phyloP scores from a whole-genome alignment of 768 basidiomycete genomes.

The Imleria badia region DNA sequence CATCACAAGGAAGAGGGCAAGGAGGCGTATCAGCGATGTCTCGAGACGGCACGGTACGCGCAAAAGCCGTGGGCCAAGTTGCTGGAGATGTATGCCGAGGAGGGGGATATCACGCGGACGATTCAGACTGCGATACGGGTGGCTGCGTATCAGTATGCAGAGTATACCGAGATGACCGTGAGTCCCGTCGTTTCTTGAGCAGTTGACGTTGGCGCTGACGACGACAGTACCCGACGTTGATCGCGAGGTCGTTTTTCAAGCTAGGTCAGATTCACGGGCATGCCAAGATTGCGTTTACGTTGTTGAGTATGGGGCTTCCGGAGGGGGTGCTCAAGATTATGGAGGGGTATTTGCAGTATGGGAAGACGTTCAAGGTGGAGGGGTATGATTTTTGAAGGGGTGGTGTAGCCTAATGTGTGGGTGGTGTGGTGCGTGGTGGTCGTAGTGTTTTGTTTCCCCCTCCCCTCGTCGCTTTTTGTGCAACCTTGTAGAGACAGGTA shows the following conservation, averaged over 20 bases:
- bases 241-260: conserved; percentile 90
- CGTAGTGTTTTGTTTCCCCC: too few species aligned
- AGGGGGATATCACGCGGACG: conserved; percentile 88
- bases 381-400: conserved; percentile 77
- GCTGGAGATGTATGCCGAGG: conserved; percentile 95
- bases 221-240: conserved; percentile 75
- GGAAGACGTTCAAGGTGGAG: conserved; percentile 84
- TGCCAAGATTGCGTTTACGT: conserved; percentile 89
- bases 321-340: conserved; percentile 89
- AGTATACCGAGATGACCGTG: conserved; percentile 88
- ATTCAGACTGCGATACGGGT: conserved; percentile 92
- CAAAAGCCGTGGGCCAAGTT: conserved; percentile 92
- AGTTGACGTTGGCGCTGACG: not conserved
- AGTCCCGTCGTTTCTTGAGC: too few species aligned
- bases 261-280: conserved; percentile 91
- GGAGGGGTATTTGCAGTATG: conserved; percentile 89
- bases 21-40: conserved; percentile 93
- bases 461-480: too few species aligned
- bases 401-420: too few species aligned
- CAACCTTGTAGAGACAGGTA: too few species aligned
- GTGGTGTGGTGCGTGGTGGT: too few species aligned
- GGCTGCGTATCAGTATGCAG: conserved; percentile 88
- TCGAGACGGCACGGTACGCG: conserved; percentile 83
- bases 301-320: conserved; percentile 93
- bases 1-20: conserved; percentile 99